Evolutionary conservation across 2,329 filamentous ascomycete species (phyloP).

Genomic region (Fusarium sp.): DNA sequence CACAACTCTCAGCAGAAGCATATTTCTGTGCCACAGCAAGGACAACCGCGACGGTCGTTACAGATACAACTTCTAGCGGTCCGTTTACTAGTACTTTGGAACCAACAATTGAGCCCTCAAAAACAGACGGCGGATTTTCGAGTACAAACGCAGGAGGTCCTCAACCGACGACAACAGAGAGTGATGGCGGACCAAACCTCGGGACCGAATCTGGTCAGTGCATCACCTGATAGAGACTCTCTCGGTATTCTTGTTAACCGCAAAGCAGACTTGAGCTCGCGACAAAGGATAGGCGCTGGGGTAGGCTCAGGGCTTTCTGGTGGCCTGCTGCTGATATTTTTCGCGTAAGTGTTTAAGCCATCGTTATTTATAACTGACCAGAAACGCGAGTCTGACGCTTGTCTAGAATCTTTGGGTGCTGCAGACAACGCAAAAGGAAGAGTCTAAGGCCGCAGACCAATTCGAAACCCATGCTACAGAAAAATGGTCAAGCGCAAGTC

Average conservation of each 20-base stretch:
- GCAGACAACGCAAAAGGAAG: not conserved
- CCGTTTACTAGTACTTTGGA: not conserved
- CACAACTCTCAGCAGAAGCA: not conserved
- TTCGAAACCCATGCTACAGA: not conserved
- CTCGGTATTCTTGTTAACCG: not conserved
- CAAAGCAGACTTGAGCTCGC: not conserved
- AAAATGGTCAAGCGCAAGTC: not conserved
- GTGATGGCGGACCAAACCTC: not conserved
- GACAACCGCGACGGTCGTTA: constrained; percentile 2
- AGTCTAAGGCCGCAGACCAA: not conserved
- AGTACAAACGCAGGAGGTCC: not conserved
- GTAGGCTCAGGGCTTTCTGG: constrained; percentile 14
- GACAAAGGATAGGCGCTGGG: constrained; percentile 19
- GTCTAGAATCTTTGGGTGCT: constrained; percentile 21
- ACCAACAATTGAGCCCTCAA: not conserved
- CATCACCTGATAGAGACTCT: not conserved
- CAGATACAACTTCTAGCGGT: not conserved
- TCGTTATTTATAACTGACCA: not conserved
- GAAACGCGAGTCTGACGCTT: not conserved
- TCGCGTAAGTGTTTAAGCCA: constrained; percentile 5
- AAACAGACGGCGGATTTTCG: not conserved
- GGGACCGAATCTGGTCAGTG: constrained; percentile 19
- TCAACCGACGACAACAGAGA: not conserved
- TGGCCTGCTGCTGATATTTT: constrained; percentile 21
- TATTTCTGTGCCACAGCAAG: constrained; percentile 13